Evolutionary conservation across 1,139 yeast genomes (phyloP), one percentile per base, ranked within the genome.

Genomic region (Sugiyamaella japonica): DNA sequence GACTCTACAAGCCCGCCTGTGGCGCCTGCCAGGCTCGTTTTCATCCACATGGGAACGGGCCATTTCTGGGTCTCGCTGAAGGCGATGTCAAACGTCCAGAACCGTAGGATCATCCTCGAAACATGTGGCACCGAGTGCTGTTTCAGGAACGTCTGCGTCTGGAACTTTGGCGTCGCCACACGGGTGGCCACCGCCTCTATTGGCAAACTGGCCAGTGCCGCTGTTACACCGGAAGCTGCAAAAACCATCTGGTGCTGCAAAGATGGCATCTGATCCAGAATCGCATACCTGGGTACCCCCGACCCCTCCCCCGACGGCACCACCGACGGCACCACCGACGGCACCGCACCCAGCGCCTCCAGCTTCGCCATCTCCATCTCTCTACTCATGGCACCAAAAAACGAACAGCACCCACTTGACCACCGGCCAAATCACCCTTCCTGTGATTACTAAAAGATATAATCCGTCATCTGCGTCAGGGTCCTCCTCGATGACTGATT

Each of bases 71-170:
- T 36, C n/a, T 38, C 50, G 32, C 48, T 41, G 13, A 34, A 37
- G 2, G 45, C 42, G 20, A 52, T 16, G 36, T 48, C 55, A 31
- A 52, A 52, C 7, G 48, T 39, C 55, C 55, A 52, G 41, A 52
- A 52, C 39, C 55, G 12, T 4, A 52, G 34, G n/a, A 23, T 23
- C 42, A 45, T 39, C 16, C 52, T 16, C 9, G 48, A 29, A 2
- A 48, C n/a, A 28, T 36, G 45, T 16, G 52, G 52, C 4, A 32
- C 36, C 10, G 52, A 28, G 42, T 52, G 49, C 25, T 39, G 29
- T 28, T 37, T 41, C 7, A 47, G 29, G 37, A 52, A 52, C 15
- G 49, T 29, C 9, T 38, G 28, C 7, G 41, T 16, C 17, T 25
- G 39, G 37, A 52, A 52, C n/a, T 52, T 32, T 1, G 48, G 48